These are phyloP conservation scores for Astrephomene gubernaculifera DNA, from an alignment of 139 green algal species.

Conservation along the genomic window DNA sequence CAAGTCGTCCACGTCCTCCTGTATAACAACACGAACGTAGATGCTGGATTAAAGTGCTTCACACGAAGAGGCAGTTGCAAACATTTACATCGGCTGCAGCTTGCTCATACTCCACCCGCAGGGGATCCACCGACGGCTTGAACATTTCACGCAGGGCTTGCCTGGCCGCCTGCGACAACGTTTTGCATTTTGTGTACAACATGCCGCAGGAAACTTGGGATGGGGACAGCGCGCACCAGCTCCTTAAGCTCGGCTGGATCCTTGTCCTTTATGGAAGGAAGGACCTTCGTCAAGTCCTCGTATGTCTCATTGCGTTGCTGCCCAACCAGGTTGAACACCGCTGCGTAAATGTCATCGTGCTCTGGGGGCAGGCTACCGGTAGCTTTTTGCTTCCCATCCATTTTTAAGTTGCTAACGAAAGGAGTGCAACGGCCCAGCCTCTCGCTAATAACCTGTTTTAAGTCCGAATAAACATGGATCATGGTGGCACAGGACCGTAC, in stretches of 20 bases:
- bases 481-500: no score
- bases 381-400: no score
- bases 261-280: slow-evolving; percentile 6
- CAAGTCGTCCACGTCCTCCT: slow-evolving; percentile 37
- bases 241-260: slow-evolving; percentile 31
- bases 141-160: slow-evolving; percentile 18
- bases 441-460: no score
- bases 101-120: slow-evolving; percentile 22
- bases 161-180: neutral
- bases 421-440: no score
- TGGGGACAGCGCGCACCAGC: neutral
- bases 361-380: no score
- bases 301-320: slow-evolving; percentile 18
- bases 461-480: no score
- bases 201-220: neutral
- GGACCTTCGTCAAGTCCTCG: neutral
- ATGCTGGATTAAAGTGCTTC: neutral
- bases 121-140: neutral
- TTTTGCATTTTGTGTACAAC: no score
- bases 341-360: slow-evolving; percentile 21
- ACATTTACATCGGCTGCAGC: slow-evolving; percentile 22
- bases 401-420: no score
- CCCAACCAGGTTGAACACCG: slow-evolving; percentile 3
- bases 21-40: neutral
- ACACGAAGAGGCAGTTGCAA: neutral